Base-by-base conservation (phyloP, 2,329 filamentous ascomycete species). In the Colletotrichum sp. region DNA sequence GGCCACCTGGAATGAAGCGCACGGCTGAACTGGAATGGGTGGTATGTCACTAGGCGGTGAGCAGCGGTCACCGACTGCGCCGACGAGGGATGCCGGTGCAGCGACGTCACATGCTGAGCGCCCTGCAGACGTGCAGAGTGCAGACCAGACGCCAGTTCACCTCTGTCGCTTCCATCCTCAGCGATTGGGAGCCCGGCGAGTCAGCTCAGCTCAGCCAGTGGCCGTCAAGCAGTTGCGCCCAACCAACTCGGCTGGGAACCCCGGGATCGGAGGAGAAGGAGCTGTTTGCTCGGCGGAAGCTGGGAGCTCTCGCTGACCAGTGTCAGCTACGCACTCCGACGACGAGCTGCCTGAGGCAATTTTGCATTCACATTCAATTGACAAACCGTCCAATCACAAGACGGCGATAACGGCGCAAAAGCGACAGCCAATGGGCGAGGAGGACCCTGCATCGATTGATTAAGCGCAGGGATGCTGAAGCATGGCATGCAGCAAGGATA, bases 1-100 rank as follows among this genome's bases (percentile, higher is more conserved):
- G 73, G 64, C 25, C 19, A 65, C 32, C 27, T 36, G 57, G 44
- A 27, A 72, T 49, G 22, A 39, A 39, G 25, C 22, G 22, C 29
- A 22, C 30, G 34, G 30, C 29, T 36, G 61, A 64, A n/a, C 22
- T 39, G 62, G 62, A 19, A 64, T 16, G 62, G n/a, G 59, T 32
- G 64, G 39, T 73, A 76, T 76, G 73, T 76, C 73, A 76, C 64
- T 69, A 76, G 70, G 70, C 73, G 73, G 73, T 76, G 73, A 76
- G 32, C 27, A 52, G 63, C 71, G 64, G 65, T 69, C 71, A 73
- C 71, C 65, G 71, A 73, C 71, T 73, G 34, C 29, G 52, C 52
- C 69, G 72, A 75, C 62, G 69, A 72, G 69, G 73, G 63, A 76
- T 73, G 64, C 64, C 64, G 44, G 65, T 22, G 8, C 64, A 52